These are phyloP conservation scores for Dryadomyces quercus-mongolicae DNA, from an alignment of 2,329 filamentous ascomycete genomes.

Conservation along the genomic window DNA sequence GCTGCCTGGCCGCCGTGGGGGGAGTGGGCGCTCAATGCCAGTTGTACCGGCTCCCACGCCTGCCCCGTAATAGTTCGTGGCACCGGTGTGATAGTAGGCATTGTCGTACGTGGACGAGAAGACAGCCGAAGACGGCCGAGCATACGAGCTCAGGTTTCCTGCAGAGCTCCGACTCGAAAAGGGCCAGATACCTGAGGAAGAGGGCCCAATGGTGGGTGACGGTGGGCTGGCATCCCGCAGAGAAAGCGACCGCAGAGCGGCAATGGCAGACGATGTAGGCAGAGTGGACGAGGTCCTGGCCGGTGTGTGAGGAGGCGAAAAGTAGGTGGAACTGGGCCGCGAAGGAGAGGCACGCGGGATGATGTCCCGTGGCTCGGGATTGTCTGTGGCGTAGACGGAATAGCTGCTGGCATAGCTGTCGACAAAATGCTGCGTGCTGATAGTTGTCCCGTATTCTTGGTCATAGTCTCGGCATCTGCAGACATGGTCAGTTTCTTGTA, in stretches of 20 bases:
- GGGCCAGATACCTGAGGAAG: constrained; percentile 36
- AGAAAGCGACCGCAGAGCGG: constrained; percentile 41
- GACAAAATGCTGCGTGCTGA: constrained; percentile 11
- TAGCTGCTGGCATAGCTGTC: constrained; percentile 16
- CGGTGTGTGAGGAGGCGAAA: constrained; percentile 41
- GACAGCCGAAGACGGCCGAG: constrained; percentile 25
- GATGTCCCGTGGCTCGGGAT: constrained; percentile 47
- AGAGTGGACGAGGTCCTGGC: constrained; percentile 25
- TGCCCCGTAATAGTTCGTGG: constrained; percentile 27
- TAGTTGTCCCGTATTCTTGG: constrained; percentile 21
- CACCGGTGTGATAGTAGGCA: constrained; percentile 24
- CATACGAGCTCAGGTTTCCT: constrained; percentile 42
- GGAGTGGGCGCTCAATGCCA: constrained; percentile 40
- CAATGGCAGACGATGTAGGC: constrained; percentile 37
- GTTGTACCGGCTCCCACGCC: constrained; percentile 7
- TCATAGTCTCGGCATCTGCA: constrained; percentile 42
- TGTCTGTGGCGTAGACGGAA: constrained; percentile 31
- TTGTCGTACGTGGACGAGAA: constrained; percentile 43
- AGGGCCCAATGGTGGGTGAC: constrained; percentile 30
- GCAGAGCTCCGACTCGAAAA: constrained; percentile 37
- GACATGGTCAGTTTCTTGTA: background rate
- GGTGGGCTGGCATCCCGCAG: constrained; percentile 43
- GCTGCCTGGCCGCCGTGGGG: constrained; percentile 38
- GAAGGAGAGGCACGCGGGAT: constrained; percentile 52
- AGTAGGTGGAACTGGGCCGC: constrained; percentile 41